Evolutionary conservation across 2,329 filamentous ascomycete species (phyloP).

Genomic region (Monosporascus sp.): DNA sequence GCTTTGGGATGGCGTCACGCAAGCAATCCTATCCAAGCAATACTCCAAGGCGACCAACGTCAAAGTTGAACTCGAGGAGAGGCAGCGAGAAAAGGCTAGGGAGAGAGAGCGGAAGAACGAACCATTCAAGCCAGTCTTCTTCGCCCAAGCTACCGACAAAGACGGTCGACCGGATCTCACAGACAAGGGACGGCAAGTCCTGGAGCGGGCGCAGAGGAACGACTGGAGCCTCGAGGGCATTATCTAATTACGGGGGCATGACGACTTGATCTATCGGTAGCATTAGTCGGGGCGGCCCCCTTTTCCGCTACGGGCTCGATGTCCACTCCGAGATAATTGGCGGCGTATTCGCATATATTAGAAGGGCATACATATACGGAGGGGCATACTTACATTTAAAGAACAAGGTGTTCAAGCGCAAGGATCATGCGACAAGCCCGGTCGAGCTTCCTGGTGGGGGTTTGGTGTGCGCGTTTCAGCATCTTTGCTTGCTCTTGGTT

Average conservation of each 20-base stretch:
- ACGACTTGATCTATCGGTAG: no score
- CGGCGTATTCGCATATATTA: no score
- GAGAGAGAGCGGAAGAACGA: constrained; percentile 66
- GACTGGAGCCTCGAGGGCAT: constrained; percentile 48
- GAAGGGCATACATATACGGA: no score
- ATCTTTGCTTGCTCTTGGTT: no score
- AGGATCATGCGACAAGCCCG: no score
- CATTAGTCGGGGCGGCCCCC: no score
- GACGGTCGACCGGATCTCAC: constrained; percentile 51
- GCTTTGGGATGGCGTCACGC: constrained; percentile 84
- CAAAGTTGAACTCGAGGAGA: constrained; percentile 89
- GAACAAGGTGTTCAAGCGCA: background rate
- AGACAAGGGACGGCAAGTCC: constrained; percentile 45
- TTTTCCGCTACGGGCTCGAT: no score
- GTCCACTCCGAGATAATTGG: no score
- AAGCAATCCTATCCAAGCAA: constrained; percentile 78
- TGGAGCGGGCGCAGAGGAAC: constrained; percentile 47
- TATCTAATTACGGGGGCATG: constrained; percentile 19
- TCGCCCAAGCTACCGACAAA: constrained; percentile 56
- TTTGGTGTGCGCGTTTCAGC: no score
- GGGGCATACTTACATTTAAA: background rate
- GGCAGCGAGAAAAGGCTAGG: constrained; percentile 77
- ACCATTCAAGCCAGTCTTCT: constrained; percentile 84
- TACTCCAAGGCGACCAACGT: constrained; percentile 77
- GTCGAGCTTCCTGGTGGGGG: no score